A percentile compares a stretch with the other conserved stretches of the same genome.
Evolutionary conservation across 2,329 filamentous ascomycete genomes (phyloP).

Genomic region (Cyphellophora europaea): DNA sequence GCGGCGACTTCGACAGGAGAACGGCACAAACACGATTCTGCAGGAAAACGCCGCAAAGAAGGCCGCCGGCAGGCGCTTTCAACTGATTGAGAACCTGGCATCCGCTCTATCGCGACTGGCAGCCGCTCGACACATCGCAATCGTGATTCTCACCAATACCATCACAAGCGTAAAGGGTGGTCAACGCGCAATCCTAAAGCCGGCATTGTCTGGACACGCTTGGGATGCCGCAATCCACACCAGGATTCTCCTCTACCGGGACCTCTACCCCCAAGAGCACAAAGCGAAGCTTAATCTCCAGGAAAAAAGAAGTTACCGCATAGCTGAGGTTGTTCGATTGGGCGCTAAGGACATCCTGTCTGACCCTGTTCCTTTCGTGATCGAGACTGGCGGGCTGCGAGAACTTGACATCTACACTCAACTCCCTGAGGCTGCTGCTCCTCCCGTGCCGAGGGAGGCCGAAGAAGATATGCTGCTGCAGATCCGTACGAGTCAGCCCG

Average conservation of each 20-base stretch:
- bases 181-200: constrained; percentile 60
- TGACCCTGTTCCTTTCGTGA: constrained; percentile 29
- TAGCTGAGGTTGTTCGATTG: constrained; percentile 58
- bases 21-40: constrained; percentile 30
- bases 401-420: constrained; percentile 3
- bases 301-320: constrained; percentile 31
- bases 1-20: constrained; percentile 20
- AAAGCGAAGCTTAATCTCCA: constrained; percentile 31
- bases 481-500: background rate
- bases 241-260: constrained; percentile 67
- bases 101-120: constrained; percentile 60
- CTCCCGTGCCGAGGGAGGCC: background rate
- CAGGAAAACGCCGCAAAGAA: constrained; percentile 39
- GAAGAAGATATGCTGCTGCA: background rate
- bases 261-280: constrained; percentile 45
- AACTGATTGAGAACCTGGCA: constrained; percentile 2
- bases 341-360: constrained; percentile 40
- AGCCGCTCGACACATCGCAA: constrained; percentile 59
- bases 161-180: constrained; percentile 65
- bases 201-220: constrained; percentile 62
- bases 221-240: constrained; percentile 75
- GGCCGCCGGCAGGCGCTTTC: constrained; percentile 3
- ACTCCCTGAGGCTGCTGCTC: background rate
- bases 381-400: constrained; percentile 22
- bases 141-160: constrained; percentile 70